Conservation (phyloP, 768 basidiomycete species). For the Boletus rubescentipes region DNA sequence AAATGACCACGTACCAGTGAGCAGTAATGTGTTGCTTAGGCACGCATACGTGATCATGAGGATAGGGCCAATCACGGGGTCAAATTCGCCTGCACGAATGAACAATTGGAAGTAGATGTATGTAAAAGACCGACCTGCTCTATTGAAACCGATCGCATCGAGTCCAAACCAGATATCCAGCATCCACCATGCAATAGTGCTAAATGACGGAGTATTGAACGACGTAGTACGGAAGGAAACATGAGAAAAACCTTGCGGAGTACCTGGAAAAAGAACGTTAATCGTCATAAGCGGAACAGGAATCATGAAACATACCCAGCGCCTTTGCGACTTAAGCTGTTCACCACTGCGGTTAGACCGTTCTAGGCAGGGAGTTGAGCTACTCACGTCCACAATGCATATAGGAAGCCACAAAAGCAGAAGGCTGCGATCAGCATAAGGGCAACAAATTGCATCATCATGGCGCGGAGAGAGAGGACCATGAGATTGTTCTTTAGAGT, state of each 20-base stretch:
- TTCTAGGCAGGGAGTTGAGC: background rate
- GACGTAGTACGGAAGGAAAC: background rate
- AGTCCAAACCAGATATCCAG: conserved; percentile 93
- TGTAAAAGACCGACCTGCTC: conserved; percentile 56
- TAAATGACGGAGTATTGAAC: conserved; percentile 18
- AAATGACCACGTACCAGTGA: conserved; percentile 64
- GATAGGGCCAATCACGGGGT: conserved; percentile 86
- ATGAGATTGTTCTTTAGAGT: conserved; percentile 79
- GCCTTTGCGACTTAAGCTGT: conserved; percentile 61
- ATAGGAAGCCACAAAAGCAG: conserved; percentile 90
- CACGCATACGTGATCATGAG: conserved; percentile 91
- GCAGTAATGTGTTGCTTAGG: conserved; percentile 85
- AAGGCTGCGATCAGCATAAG: conserved; percentile 85
- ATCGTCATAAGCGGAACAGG: background rate
- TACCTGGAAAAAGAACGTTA: conserved; percentile 25
- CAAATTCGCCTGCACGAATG: conserved; percentile 59
- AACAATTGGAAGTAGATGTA: background rate
- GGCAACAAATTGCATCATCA: conserved; percentile 87
- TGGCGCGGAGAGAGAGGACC: conserved; percentile 82
- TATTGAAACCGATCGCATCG: conserved; percentile 86
- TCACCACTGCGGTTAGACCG: conserved; percentile 2
- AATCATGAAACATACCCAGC: conserved; percentile 44
- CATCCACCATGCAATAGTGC: conserved; percentile 92
- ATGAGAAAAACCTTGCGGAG: conserved; percentile 34
- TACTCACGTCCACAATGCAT: conserved; percentile 90